Evolutionary conservation across 2,329 filamentous ascomycete species (phyloP).

Genomic region (Huntiella savannae): DNA sequence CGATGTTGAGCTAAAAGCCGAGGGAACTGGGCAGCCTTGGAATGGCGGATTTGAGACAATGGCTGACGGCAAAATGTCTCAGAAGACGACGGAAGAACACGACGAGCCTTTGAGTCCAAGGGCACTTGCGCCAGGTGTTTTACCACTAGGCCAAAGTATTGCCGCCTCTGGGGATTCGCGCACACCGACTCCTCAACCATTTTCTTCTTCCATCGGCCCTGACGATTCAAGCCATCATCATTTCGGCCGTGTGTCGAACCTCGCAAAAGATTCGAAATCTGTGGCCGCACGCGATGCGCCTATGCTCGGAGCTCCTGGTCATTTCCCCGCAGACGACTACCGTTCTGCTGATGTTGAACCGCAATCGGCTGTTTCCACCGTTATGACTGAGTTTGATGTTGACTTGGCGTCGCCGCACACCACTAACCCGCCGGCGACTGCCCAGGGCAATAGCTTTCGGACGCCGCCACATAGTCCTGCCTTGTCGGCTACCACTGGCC

Average conservation of each 20-base stretch:
- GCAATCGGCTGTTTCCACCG: conserved; percentile 39
- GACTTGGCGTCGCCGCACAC: conserved; percentile 16
- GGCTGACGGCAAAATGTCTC: too few species aligned
- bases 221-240: too few species aligned
- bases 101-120: too few species aligned
- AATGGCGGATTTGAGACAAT: too few species aligned
- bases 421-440: background rate
- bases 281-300: conserved; percentile 8
- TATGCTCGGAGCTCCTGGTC: conserved; percentile 33
- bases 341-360: conserved; percentile 1
- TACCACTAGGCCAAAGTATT: too few species aligned
- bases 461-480: conserved; percentile 1
- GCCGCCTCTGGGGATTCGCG: too few species aligned
- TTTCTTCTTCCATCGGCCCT: too few species aligned
- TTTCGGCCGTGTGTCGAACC: background rate
- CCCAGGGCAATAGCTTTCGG: background rate
- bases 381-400: conserved; percentile 55
- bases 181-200: too few species aligned
- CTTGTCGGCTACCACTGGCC: background rate
- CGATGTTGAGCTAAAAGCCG: background rate
- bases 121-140: too few species aligned
- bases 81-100: too few species aligned
- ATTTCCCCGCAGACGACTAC: conserved; percentile 29
- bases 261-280: background rate
- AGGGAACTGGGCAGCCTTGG: background rate